Evolutionary conservation across 2,329 filamentous ascomycete genomes (phyloP).

Genomic region (Fusarium penzigii): DNA sequence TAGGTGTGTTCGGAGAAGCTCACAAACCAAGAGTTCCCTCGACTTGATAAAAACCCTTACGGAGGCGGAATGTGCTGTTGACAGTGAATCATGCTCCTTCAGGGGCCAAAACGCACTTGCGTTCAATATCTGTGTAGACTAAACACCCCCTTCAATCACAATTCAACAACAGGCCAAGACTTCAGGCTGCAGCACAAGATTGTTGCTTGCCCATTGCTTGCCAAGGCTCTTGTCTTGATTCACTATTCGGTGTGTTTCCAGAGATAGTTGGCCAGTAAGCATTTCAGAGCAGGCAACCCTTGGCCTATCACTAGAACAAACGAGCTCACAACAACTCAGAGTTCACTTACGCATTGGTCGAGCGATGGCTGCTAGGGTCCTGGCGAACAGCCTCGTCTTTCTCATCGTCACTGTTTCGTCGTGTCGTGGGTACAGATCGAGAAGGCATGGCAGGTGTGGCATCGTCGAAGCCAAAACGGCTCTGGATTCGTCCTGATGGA

Average conservation of each 20-base stretch:
- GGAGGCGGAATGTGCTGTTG: neutral
- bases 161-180: neutral
- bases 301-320: constrained; percentile 9
- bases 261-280: too few relatives aligned
- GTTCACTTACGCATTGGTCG: constrained; percentile 74
- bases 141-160: neutral
- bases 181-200: neutral
- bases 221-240: neutral
- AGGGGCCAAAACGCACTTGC: neutral
- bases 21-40: too few relatives aligned
- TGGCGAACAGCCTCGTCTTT: constrained; percentile 74
- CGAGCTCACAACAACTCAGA: neutral
- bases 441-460: constrained; percentile 70
- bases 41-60: neutral
- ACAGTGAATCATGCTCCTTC: neutral
- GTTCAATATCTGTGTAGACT: neutral
- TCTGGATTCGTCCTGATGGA: constrained; percentile 62
- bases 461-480: constrained; percentile 54
- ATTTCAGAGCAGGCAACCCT: neutral
- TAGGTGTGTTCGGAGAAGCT: too few relatives aligned
- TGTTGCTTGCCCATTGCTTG: neutral
- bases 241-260: too few relatives aligned
- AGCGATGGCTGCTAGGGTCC: constrained; percentile 70
- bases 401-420: constrained; percentile 89
- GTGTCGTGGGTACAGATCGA: constrained; percentile 81